phyloP scores from a whole-genome alignment of 2,329 filamentous ascomycete genomes.

The Zasmidium citrigriseum region DNA sequence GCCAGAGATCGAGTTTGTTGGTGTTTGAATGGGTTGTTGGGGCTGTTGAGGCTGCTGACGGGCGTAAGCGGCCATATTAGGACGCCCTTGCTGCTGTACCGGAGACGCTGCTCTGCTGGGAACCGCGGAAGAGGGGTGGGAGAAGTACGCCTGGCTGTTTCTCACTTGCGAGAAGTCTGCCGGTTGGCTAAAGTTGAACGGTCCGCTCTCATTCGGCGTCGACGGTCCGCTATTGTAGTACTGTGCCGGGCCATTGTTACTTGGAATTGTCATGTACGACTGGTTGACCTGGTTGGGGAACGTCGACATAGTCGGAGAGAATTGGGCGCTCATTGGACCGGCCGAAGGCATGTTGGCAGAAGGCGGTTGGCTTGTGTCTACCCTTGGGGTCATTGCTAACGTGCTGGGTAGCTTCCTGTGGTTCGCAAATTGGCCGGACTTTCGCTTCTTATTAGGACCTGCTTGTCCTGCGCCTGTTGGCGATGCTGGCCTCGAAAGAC shows the following conservation, averaged over 20 bases:
- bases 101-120: constrained; percentile 78
- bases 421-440: constrained; percentile 50
- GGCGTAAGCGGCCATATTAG: constrained; percentile 37
- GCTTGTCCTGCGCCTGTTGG: constrained; percentile 58
- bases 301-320: constrained; percentile 44
- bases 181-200: constrained; percentile 28
- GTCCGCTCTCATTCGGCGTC: constrained; percentile 32
- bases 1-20: constrained; percentile 25
- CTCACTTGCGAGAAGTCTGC: constrained; percentile 26
- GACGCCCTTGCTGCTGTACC: constrained; percentile 40
- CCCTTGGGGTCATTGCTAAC: constrained; percentile 74
- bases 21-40: constrained; percentile 29
- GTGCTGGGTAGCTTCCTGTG: constrained; percentile 67
- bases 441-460: constrained; percentile 78
- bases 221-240: constrained; percentile 34
- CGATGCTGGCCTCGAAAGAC: constrained; percentile 72
- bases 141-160: constrained; percentile 32
- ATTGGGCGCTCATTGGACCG: constrained; percentile 34
- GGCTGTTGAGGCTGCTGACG: constrained; percentile 24
- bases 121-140: constrained; percentile 33
- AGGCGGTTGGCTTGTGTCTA: constrained; percentile 58
- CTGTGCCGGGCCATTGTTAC: constrained; percentile 29
- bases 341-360: constrained; percentile 31
- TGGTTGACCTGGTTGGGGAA: constrained; percentile 29
- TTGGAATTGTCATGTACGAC: constrained; percentile 36